Percentiles rank a stretch among this genome's conserved stretches.
phyloP scores from a whole-genome alignment of 345 rosid genomes.

The Gossypium stocksii region DNA sequence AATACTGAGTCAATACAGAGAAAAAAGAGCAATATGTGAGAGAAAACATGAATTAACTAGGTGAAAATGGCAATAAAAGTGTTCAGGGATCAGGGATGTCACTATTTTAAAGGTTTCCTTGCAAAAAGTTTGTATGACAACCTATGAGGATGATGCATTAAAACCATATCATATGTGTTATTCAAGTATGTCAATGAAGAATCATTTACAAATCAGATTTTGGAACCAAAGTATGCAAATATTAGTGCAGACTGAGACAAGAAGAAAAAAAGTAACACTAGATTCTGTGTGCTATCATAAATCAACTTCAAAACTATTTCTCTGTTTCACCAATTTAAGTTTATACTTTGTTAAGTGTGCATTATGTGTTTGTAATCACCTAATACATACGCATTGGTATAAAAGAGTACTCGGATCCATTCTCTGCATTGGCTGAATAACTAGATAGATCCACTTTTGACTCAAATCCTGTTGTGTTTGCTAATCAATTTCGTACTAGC shows the following conservation, averaged over 20 bases:
- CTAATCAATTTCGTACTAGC: not conserved
- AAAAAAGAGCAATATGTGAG: not conserved
- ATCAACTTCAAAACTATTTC: slow-evolving; percentile 6
- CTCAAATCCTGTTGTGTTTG: slow-evolving; percentile 2
- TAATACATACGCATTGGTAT: not conserved
- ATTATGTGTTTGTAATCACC: not conserved
- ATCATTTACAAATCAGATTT: not conserved
- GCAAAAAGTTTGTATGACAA: not conserved
- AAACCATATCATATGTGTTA: slow-evolving; percentile 1
- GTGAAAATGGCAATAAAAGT: slow-evolving; percentile 6
- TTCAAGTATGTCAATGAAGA: not conserved
- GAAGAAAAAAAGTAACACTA: not conserved
- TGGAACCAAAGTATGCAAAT: not conserved
- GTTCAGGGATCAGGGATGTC: not conserved
- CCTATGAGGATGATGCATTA: not conserved
- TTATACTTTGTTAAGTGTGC: not conserved
- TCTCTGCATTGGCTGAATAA: not conserved
- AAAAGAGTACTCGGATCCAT: not conserved
- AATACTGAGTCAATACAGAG: not conserved
- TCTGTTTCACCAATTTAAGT: not conserved
- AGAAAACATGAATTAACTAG: slow-evolving; percentile 1
- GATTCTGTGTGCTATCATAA: not conserved
- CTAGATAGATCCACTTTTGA: not conserved
- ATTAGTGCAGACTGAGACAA: not conserved
- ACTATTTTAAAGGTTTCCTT: not conserved